Percentiles rank a stretch among this genome's conserved stretches.
phyloP scores from a whole-genome alignment of 495 filamentous ascomycete genomes.

The Aspergillus hancockii region DNA sequence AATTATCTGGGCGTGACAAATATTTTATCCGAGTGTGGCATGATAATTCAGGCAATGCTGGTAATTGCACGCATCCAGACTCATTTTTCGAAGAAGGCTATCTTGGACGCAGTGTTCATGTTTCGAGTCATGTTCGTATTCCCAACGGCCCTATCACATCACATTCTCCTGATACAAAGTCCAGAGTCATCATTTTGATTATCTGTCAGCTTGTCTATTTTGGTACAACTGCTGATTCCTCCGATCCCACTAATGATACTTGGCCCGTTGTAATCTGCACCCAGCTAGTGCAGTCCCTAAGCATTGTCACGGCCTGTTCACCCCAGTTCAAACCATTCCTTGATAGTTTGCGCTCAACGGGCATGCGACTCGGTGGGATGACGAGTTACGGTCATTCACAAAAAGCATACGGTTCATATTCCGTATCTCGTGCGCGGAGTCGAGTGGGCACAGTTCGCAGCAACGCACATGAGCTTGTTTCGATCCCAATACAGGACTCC shows the following conservation, averaged over 20 bases:
- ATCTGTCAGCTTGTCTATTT: conserved; percentile 37
- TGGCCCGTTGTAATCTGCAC: conserved; percentile 35
- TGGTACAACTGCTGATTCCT: conserved; percentile 14
- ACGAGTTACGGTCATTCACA: conserved; percentile 22
- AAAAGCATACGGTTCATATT: conserved; percentile 17
- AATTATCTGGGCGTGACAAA: conserved; percentile 43
- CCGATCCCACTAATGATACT: conserved; percentile 25
- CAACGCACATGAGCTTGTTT: conserved; percentile 22
- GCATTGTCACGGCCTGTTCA: conserved; percentile 45
- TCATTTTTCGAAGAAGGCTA: conserved; percentile 27
- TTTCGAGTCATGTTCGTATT: conserved; percentile 37
- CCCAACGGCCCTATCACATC: not conserved
- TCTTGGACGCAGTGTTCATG: conserved; percentile 33
- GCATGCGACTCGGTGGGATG: conserved; percentile 39
- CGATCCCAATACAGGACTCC: conserved; percentile 10
- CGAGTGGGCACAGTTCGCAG: not conserved
- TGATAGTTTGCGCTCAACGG: conserved; percentile 42
- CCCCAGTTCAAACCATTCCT: conserved; percentile 51
- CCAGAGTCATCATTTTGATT: conserved; percentile 33
- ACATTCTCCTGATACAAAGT: not conserved
- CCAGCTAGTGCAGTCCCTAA: conserved; percentile 37
- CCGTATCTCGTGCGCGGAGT: conserved; percentile 9
- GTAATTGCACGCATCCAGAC: conserved; percentile 41
- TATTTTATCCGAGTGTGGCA: conserved; percentile 41
- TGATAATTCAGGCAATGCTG: conserved; percentile 38